Evolutionary conservation across 2,329 filamentous ascomycete genomes (phyloP), one percentile per base, ranked within the genome.

Genomic region (Exophiala sp.): DNA sequence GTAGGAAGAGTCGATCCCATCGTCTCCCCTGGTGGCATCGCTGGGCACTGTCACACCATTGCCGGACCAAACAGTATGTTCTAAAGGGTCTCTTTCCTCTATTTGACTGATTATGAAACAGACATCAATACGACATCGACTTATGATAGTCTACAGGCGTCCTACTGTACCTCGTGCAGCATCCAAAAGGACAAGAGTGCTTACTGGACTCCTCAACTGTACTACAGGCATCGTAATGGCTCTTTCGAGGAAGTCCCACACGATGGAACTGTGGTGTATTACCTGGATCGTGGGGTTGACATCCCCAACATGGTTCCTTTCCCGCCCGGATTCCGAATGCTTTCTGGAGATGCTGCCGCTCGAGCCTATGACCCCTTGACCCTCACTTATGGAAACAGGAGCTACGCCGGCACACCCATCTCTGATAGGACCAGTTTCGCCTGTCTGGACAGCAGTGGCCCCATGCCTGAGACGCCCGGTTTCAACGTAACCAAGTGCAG

Each of bases 171-270:
- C 1, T 90, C 87, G 6, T 95, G 88, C 66, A 80, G 77, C 48
- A 84, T 94, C 34, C 81, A 75, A 35, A 75, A 91, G 68, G 89
- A 95, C 70, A 85, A 82, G 70, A 94, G 87, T 18, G 83, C 82
- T 21, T 95, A 95, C 72, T 95, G 88, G 86, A 81, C 82, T 41
- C 89, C 88, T 1, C 70, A 78, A 1, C 63, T 94, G 55, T 90
- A 91, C 72, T 95, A 94, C 67, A 68, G 82, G 63, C 78, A 88
- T 62, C 63, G 69, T 7, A 84, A 86, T 59, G 79, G 84, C 14
- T 41, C 57, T 10, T 60, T 50, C 37, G 43, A 46, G 23, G 50
- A 58, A 34, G 57, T 60, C 14, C 50, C 50, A 11, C 48, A 73
- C 80, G 51, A 81, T 79, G 47, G 79, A 84, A 62, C 67, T 85